phyloP scores from a whole-genome alignment of 2,329 filamentous ascomycete genomes.

The Exutisphaerella laricina region DNA sequence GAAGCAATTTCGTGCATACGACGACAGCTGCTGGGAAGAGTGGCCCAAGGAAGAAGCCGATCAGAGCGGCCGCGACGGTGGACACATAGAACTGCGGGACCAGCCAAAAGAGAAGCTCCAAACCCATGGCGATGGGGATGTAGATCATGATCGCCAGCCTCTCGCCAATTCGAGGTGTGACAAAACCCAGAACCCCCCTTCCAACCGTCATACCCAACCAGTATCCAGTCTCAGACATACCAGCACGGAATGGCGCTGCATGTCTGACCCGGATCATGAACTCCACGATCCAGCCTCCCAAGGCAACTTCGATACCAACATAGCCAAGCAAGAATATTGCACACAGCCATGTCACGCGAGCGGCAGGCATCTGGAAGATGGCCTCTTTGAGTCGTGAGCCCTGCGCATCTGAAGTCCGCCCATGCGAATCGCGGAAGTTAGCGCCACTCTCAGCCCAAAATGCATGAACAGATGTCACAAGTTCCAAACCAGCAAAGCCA shows the following conservation, averaged over 20 bases:
- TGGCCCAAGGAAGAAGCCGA: slow-evolving; percentile 76
- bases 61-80: slow-evolving; percentile 62
- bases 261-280: slow-evolving; percentile 79
- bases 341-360: slow-evolving; percentile 64
- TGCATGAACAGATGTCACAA: slow-evolving; percentile 46
- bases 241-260: slow-evolving; percentile 63
- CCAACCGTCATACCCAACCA: slow-evolving; percentile 79
- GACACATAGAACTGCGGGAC: slow-evolving; percentile 71
- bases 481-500: slow-evolving; percentile 52
- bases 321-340: slow-evolving; percentile 72
- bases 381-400: slow-evolving; percentile 49
- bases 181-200: slow-evolving; percentile 65
- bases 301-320: slow-evolving; percentile 68
- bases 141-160: slow-evolving; percentile 57
- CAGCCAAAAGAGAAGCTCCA: slow-evolving; percentile 74
- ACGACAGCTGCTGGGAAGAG: slow-evolving; percentile 72
- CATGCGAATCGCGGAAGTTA: slow-evolving; percentile 51
- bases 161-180: slow-evolving; percentile 69
- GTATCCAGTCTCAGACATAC: slow-evolving; percentile 72
- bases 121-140: slow-evolving; percentile 55
- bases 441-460: slow-evolving; percentile 61
- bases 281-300: slow-evolving; percentile 76
- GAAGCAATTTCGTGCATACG: slow-evolving; percentile 67
- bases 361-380: slow-evolving; percentile 41
- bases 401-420: slow-evolving; percentile 39